Base-by-base conservation (phyloP, 345 rosid species). In the Salix caprea region DNA sequence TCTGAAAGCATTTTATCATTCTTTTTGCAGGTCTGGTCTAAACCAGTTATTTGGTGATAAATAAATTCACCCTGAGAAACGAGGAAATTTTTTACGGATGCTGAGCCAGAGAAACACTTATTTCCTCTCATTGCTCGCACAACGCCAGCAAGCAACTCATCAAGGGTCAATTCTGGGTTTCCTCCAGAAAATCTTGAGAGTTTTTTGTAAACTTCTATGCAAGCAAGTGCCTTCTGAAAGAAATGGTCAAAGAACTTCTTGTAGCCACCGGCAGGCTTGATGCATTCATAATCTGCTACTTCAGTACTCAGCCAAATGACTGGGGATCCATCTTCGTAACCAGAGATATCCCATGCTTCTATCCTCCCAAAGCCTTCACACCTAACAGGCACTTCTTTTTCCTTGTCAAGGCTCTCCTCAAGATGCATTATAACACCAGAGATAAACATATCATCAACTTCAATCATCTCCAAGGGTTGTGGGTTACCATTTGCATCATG, bases 311-410 rank as follows among this genome's bases (percentile, higher is more conserved):
- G 71, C 84, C 84, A 81, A 37, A 81, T 52, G 16, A 81, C 78
- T 14, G 84, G 81, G 26, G 68, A 73, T 24, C 84, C 84, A 24
- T 81, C 81, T 54, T 81, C 81, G 65, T 77, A 81, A 50, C 81
- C 84, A 69, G 84, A 81, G 30, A 81, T 74, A 36, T 18, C 30
- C 81, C 84, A 81, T 19, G 67, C 70, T 74, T 77, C 81, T 39
- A 81, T 65, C 68, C 84, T 81, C 65, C 84, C 84, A 74, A 81
- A 81, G 18, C 81, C 80, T 11, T 76, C 81, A 64, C 84, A 81
- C 14, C 75, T 74, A 12, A 81, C 72, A 36, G 42, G 62, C 67
- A 28, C 64, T 61, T 77, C 84, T 18, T 69, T 62, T 40, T 77
- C 81, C 36, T 77, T 65, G 42, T 52, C 75, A 50, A 21, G 40